Evolutionary conservation across 108 stramenopile species (phyloP), one percentile per base, ranked within the genome.

Genomic region (Mayamaea pseudoterrestris): DNA sequence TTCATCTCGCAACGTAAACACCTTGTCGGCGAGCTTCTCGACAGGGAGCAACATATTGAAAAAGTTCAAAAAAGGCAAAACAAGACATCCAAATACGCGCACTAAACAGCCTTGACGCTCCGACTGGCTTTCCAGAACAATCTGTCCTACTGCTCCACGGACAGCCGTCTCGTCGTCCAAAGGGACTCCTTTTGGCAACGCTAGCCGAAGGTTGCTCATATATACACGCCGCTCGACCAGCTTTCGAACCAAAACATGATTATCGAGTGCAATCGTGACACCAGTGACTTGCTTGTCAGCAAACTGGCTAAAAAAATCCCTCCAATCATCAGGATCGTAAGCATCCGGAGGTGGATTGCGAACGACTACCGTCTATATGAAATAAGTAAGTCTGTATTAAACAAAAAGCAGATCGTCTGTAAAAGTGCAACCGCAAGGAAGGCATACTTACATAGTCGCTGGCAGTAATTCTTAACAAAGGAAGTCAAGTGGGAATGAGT

Each of bases 261-360:
- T 90, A 51, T 80, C 48, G 31, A 82, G 50, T n/a, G 75, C 68
- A n/a, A 90, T 53, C 12, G 83, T 80, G 5, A 82, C 67, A 5
- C 41, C 34, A 11, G 76, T 76, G 9, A 91, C 83, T 24, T 57
- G 53, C 35, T 78, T 65, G 17, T 66, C 65, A 17, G 60, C 52
- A 44, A 68, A 92, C 35, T 66, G 62, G 18, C 48, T 42, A 58
- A 85, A 84, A 62, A 85, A 90, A 28, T 61, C 57, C 21, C 57
- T 36, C 82, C 83, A 92, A 50, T 81, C 82, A 23, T 92, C 78
- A 7, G 77, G 66, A 59, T 84, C 75, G 30, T 36, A 44, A 0
- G 90, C 84, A 54, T 80, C 73, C 2, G 60, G 56, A 20, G 78
- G 80, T 8, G 90, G 90, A 61, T 92, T 85, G 5, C 41, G 40